A percentile compares a stretch with the other conserved stretches of the same genome.
Conservation (phyloP, 2,329 filamentous ascomycete species). For the Cyclaneusma minus region DNA sequence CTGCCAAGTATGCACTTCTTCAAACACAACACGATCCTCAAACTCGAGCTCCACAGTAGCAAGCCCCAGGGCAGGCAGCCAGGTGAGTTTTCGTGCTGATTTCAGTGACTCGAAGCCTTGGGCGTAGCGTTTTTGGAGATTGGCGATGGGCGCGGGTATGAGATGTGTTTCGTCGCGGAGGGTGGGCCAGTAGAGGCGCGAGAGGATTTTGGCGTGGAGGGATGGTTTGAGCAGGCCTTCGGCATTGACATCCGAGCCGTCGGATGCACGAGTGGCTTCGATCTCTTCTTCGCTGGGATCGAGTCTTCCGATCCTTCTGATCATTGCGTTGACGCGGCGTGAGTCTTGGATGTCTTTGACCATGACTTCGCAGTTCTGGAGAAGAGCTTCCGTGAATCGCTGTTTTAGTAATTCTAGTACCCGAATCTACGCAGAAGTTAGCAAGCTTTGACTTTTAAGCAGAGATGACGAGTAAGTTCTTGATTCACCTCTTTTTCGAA, state of each 20-base stretch:
- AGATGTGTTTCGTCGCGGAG: conserved; percentile 55
- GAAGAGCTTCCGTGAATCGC: conserved; percentile 67
- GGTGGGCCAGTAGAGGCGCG: conserved; percentile 84
- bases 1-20: conserved; percentile 70
- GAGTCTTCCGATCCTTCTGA: conserved; percentile 36
- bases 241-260: conserved; percentile 19
- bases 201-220: conserved; percentile 74
- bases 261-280: conserved; percentile 7
- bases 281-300: conserved; percentile 16
- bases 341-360: conserved; percentile 84
- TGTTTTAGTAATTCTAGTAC: conserved; percentile 79
- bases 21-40: conserved; percentile 57
- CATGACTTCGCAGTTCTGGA: conserved; percentile 97
- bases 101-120: conserved; percentile 67
- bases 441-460: background rate
- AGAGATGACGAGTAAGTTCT: background rate
- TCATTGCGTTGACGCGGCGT: conserved; percentile 50
- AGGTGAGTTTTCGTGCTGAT: conserved; percentile 70
- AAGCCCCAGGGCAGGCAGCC: conserved; percentile 70
- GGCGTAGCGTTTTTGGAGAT: conserved; percentile 56
- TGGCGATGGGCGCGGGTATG: conserved; percentile 40
- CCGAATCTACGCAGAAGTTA: conserved; percentile 33
- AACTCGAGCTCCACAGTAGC: conserved; percentile 71
- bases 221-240: conserved; percentile 21
- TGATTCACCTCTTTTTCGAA: conserved; percentile 52